A percentile compares a stretch with the other conserved stretches of the same genome.
Conservation (phyloP, 257 asterid species). For the Forsythia suspensa region DNA sequence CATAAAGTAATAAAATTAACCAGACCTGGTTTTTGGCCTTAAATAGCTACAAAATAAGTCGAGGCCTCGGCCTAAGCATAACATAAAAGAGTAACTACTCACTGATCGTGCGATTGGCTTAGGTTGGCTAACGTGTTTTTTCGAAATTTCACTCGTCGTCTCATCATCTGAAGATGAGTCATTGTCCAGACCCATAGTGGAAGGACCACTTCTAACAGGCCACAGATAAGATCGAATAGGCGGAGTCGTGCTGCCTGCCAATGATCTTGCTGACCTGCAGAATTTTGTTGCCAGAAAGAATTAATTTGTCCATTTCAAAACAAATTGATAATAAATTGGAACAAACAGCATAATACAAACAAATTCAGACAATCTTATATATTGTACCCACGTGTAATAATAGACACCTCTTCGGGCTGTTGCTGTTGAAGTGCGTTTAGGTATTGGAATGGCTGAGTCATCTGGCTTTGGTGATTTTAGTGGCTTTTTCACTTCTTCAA, state of each 20-base stretch:
- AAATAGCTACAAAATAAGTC: too few species aligned
- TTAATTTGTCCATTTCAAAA: neutral
- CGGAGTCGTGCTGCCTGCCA: slow-evolving; percentile 93
- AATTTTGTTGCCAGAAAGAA: neutral
- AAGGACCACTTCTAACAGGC: slow-evolving; percentile 81
- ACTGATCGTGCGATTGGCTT: slow-evolving; percentile 76
- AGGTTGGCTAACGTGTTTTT: slow-evolving; percentile 41
- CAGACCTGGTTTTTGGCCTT: too few species aligned
- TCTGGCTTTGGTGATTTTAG: slow-evolving; percentile 32
- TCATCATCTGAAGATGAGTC: slow-evolving; percentile 73
- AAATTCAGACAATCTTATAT: neutral
- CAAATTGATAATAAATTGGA: neutral
- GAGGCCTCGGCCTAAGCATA: neutral
- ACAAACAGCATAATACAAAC: neutral
- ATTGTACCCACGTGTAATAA: slow-evolving; percentile 60
- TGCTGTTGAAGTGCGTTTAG: slow-evolving; percentile 34
- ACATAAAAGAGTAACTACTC: slow-evolving; percentile 24
- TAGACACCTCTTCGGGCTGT: slow-evolving; percentile 43
- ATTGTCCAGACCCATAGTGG: slow-evolving; percentile 44
- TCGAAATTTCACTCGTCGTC: slow-evolving; percentile 27
- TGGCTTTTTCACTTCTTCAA: slow-evolving; percentile 65
- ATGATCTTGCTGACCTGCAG: slow-evolving; percentile 91
- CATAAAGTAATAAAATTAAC: too few species aligned
- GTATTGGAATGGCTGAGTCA: slow-evolving; percentile 68
- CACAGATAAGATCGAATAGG: slow-evolving; percentile 61